Conservation (phyloP, 495 filamentous ascomycete species). For the Penicillium riverlandense region DNA sequence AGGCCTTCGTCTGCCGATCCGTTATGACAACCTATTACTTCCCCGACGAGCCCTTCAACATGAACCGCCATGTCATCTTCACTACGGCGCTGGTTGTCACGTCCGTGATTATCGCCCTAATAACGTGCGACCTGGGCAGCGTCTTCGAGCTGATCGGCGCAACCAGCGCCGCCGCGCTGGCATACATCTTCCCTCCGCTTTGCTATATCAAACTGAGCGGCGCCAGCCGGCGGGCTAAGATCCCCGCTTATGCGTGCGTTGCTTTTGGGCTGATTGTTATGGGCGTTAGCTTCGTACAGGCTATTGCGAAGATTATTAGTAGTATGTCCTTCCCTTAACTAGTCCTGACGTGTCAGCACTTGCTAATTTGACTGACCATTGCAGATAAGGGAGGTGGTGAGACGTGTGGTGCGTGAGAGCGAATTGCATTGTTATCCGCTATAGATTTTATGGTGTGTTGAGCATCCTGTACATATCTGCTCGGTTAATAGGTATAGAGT, state of each 20-base stretch:
- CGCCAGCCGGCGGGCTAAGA: slow-evolving; percentile 59
- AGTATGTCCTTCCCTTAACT: slow-evolving; percentile 30
- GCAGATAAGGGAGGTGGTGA: slow-evolving; percentile 9
- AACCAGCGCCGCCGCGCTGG: slow-evolving; percentile 85
- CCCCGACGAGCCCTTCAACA: slow-evolving; percentile 69
- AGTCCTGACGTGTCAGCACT: too few species aligned
- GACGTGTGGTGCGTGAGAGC: slow-evolving; percentile 4
- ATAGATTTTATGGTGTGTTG: background rate
- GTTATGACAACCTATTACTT: slow-evolving; percentile 95
- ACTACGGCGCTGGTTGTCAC: slow-evolving; percentile 70
- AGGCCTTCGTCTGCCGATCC: slow-evolving; percentile 94
- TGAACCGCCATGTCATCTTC: slow-evolving; percentile 79
- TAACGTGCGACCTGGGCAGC: slow-evolving; percentile 87
- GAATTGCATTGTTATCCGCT: background rate
- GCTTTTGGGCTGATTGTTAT: slow-evolving; percentile 79
- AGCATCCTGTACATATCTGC: too few species aligned
- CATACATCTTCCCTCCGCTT: slow-evolving; percentile 89
- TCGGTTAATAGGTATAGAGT: too few species aligned
- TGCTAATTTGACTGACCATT: background rate
- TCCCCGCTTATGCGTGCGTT: slow-evolving; percentile 59
- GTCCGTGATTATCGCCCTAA: slow-evolving; percentile 67
- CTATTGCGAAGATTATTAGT: slow-evolving; percentile 56
- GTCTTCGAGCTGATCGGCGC: slow-evolving; percentile 96
- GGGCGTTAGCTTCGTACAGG: slow-evolving; percentile 73
- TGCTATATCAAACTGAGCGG: slow-evolving; percentile 91